Evolutionary conservation across 2,329 filamentous ascomycete genomes (phyloP).

Genomic region (Alternaria viburni): DNA sequence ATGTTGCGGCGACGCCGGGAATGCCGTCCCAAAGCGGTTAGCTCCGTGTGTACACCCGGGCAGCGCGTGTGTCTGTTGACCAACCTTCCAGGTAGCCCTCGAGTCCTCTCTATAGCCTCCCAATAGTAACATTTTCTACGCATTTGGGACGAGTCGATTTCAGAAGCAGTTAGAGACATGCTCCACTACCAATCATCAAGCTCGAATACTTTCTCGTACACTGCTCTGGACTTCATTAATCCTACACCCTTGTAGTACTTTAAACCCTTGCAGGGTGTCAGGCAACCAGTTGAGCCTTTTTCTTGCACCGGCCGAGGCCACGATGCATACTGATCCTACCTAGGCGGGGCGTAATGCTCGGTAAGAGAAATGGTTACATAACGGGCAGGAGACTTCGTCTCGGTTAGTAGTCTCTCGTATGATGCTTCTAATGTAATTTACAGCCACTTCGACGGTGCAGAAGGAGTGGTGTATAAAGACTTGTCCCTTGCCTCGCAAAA

Average conservation of each 20-base stretch:
- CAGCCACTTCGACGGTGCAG: no score
- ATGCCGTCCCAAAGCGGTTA: constrained; percentile 9
- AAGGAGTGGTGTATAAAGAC: no score
- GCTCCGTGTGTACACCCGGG: not conserved
- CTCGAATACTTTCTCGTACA: not conserved
- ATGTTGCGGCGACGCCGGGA: constrained; percentile 28
- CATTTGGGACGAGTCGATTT: not conserved
- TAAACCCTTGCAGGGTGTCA: not conserved
- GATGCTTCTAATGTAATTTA: no score
- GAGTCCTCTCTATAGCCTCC: not conserved
- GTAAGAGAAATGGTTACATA: no score
- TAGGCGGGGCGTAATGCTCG: no score
- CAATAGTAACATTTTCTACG: not conserved
- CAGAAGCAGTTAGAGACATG: not conserved
- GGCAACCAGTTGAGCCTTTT: no score
- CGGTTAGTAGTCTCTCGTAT: no score
- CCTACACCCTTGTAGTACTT: not conserved
- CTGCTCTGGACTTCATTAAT: not conserved
- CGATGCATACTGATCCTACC: no score
- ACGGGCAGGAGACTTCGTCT: no score
- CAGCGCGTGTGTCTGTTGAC: not conserved
- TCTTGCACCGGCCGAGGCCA: no score
- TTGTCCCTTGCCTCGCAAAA: no score
- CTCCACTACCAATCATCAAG: not conserved
- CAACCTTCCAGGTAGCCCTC: not conserved